Evolutionary conservation across 805 yeast genomes (phyloP), one percentile per base, ranked within the genome.

Genomic region (Metschnikowia noctiluminum): DNA sequence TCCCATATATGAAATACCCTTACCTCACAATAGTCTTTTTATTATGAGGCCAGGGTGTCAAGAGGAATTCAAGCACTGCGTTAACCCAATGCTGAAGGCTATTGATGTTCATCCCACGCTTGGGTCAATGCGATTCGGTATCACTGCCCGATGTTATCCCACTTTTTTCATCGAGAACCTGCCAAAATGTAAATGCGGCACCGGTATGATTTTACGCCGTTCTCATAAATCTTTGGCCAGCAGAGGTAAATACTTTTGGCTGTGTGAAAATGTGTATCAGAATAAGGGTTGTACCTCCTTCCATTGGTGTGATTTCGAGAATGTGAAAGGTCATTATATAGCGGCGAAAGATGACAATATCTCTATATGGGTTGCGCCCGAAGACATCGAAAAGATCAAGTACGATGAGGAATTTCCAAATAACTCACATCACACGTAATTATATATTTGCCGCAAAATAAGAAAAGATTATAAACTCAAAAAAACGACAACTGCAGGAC

Each of bases 1-100:
- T 2, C 63, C 55, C 49, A 60, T 80, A 26, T 71, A 74, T 60
- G 66, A 85, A 28, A 70, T 84, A 1, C 84, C 82, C n/a, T 59
- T 84, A 2, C 85, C 88, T 0, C 90, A 87, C 61, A 87, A 87
- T 58, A 75, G 87, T 8, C 62, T 87, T 35, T 57, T 87, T 2
- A 64, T 87, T 2, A 87, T 87, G 95, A 82, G 84, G 50, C 85
- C 89, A 1, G 89, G 89, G 0, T 82, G 87, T 52, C 96, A 87
- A 61, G 96, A 87, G 54, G 80, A 78, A 43, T 87, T 67, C 61
- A 85, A 82, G 57, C 96, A 88, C 58, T 70, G 81, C 50, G 80
- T 87, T 0, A 78, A 79, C 5, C 70, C 81, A 0, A 64, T 74
- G 37, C 61, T 64, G 6, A 66, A 66, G 49, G 54, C 64, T 7